Conservation (phyloP, 2,329 filamentous ascomycete genomes). For the Thermoascus crustaceus region DNA sequence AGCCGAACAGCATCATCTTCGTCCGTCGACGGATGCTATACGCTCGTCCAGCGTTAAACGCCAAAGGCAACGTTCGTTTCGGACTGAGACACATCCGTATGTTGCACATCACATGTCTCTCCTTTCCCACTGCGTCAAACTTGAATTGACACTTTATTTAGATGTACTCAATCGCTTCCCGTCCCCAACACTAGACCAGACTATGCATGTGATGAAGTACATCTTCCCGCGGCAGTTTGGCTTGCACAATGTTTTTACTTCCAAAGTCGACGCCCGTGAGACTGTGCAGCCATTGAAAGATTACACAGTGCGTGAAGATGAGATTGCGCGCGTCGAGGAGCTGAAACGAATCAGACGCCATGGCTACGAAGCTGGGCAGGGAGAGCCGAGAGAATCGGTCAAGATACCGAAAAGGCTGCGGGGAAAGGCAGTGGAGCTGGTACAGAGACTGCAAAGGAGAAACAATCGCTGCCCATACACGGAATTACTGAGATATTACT, state of each 20-base stretch:
- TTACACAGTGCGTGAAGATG: constrained; percentile 76
- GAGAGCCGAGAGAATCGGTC: constrained; percentile 1
- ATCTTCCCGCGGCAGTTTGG: constrained; percentile 88
- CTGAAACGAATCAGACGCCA: constrained; percentile 6
- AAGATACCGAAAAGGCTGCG: constrained; percentile 48
- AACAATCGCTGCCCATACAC: constrained; percentile 71
- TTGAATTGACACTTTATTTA: constrained; percentile 28
- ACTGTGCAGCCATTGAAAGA: constrained; percentile 71
- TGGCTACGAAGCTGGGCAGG: constrained; percentile 6
- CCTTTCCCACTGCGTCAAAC: not conserved
- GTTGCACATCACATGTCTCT: constrained; percentile 23
- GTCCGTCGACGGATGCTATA: constrained; percentile 82
- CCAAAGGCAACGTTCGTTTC: constrained; percentile 58
- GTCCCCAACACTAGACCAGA: constrained; percentile 40
- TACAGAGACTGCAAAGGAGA: constrained; percentile 59
- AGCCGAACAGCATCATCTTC: constrained; percentile 57
- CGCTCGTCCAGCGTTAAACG: constrained; percentile 62
- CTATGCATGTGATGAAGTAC: constrained; percentile 73
- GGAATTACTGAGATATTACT: constrained; percentile 73
- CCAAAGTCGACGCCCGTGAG: constrained; percentile 53
- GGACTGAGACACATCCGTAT: constrained; percentile 76
- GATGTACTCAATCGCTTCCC: constrained; percentile 72
- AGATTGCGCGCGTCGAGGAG: constrained; percentile 47
- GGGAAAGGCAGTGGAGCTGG: constrained; percentile 51
- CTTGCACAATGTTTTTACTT: constrained; percentile 87